These are phyloP conservation scores for Zygosaccharomyces gambellarensis DNA, from an alignment of 805 yeast genomes.

Conservation along the genomic window DNA sequence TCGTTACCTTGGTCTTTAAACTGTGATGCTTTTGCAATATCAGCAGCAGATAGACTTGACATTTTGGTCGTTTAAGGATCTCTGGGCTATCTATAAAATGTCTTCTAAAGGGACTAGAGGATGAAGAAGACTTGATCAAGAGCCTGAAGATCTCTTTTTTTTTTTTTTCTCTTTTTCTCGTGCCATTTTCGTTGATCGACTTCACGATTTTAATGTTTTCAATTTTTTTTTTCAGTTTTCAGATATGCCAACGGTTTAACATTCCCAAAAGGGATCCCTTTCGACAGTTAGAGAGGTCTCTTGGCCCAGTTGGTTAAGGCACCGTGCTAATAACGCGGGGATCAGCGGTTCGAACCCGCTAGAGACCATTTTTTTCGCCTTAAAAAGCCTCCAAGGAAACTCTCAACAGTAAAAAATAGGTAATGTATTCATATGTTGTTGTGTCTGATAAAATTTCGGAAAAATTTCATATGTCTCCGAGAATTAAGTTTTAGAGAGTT, in stretches of 20 bases:
- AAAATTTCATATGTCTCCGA: no score
- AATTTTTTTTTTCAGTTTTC: neutral
- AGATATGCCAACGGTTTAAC: neutral
- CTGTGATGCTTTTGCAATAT: conserved; percentile 40
- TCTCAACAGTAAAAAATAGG: no score
- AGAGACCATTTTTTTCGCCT: conserved; percentile 27
- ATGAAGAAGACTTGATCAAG: neutral
- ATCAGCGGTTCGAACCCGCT: conserved; percentile 38
- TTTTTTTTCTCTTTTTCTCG: neutral
- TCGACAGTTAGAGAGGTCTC: conserved; percentile 22
- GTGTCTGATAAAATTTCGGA: no score
- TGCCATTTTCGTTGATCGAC: neutral
- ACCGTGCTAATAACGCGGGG: conserved; percentile 38
- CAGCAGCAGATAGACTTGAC: conserved; percentile 19
- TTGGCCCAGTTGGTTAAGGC: conserved; percentile 39
- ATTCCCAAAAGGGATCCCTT: neutral
- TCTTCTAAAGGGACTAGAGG: neutral
- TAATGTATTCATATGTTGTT: no score
- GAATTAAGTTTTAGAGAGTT: no score
- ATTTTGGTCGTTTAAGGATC: conserved; percentile 6
- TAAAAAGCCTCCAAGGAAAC: no score
- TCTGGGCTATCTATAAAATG: neutral
- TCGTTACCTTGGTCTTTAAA: conserved; percentile 70
- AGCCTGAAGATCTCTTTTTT: neutral
- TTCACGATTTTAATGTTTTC: neutral